Evolutionary conservation across 331 rosid species (phyloP).

Genomic region (Prunus yedoensis): DNA sequence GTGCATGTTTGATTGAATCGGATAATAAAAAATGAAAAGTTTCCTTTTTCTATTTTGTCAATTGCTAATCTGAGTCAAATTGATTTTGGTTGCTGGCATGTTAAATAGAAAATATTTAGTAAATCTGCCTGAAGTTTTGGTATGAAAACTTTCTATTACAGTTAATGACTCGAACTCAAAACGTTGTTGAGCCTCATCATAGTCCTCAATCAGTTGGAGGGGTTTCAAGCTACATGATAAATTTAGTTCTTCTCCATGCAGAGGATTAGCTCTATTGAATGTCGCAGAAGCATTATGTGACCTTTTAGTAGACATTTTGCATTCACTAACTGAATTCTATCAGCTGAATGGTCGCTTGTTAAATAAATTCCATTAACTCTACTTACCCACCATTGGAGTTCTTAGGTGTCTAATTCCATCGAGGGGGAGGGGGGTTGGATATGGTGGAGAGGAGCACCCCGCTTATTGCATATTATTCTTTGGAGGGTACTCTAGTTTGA

Average conservation of each 20-base stretch:
- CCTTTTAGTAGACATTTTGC: neutral
- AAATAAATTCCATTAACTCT: neutral
- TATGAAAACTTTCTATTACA: slow-evolving; percentile 1
- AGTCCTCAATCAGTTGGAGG: neutral
- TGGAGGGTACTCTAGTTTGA: neutral
- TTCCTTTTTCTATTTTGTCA: neutral
- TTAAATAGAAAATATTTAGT: neutral
- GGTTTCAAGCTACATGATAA: neutral
- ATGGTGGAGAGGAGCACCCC: too few species aligned
- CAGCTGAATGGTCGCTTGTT: neutral
- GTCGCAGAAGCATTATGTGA: neutral
- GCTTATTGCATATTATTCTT: too few species aligned
- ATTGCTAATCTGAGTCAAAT: neutral
- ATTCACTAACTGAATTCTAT: neutral
- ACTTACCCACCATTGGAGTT: neutral
- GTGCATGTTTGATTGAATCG: neutral
- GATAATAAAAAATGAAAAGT: neutral
- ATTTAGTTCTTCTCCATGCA: neutral
- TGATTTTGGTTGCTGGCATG: neutral
- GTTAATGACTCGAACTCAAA: neutral
- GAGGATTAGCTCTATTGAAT: neutral
- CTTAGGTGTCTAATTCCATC: neutral
- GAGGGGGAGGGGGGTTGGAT: too few species aligned
- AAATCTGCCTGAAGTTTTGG: neutral
- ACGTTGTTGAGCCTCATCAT: neutral